Evolutionary conservation across 352 stramenopile genomes (phyloP).

Genomic region (Phytophthora citrophthora): DNA sequence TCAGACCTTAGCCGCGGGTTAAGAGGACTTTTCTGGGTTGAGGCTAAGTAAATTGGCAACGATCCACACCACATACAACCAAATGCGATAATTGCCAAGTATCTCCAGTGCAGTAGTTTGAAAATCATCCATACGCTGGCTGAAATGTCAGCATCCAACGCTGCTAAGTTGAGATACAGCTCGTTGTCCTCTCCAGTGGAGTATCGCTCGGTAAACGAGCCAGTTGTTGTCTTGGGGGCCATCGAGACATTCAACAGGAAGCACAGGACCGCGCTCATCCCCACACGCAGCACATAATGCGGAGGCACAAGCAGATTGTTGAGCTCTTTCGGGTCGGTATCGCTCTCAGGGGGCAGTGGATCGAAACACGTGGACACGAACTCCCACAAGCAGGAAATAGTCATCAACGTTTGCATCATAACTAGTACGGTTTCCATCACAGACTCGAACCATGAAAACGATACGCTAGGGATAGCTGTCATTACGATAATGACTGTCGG

Average conservation of each 20-base stretch:
- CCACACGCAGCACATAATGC: slow-evolving; percentile 7
- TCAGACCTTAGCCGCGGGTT: too few species aligned
- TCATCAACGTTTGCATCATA: too few species aligned
- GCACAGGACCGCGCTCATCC: not conserved
- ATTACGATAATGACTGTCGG: too few species aligned
- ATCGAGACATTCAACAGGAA: slow-evolving; percentile 11
- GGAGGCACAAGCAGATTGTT: slow-evolving; percentile 16
- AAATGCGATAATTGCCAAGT: slow-evolving; percentile 1
- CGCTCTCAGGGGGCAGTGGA: too few species aligned
- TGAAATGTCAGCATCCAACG: not conserved
- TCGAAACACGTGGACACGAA: too few species aligned
- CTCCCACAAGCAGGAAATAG: too few species aligned
- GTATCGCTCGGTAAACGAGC: slow-evolving; percentile 35
- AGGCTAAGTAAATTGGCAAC: slow-evolving; percentile 15
- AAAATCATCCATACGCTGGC: not conserved
- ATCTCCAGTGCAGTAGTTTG: not conserved
- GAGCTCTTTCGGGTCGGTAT: not conserved
- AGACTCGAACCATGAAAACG: too few species aligned
- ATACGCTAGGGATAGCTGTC: too few species aligned
- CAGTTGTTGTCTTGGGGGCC: slow-evolving; percentile 17
- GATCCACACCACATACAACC: slow-evolving; percentile 5
- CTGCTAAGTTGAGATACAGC: slow-evolving; percentile 17
- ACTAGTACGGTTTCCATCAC: too few species aligned
- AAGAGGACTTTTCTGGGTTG: not conserved
- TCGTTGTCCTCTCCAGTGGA: slow-evolving; percentile 10